Evolutionary conservation across 208 protist genomes (phyloP), one percentile per base, ranked within the genome.

Genomic region (Leishmania mexicana): DNA sequence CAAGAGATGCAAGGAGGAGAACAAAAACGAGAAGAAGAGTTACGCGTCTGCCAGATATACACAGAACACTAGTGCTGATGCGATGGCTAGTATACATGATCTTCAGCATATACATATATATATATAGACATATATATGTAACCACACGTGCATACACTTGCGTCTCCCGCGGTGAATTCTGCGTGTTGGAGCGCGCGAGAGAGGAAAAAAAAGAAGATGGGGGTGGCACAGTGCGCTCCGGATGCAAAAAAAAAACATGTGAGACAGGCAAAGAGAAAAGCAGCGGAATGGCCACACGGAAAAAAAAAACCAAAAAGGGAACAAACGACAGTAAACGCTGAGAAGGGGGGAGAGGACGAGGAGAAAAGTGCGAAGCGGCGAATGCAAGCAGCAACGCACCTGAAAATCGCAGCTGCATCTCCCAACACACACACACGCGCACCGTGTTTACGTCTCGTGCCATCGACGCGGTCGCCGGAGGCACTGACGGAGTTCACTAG

Each of bases 391-490:
- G 17, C 4, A 35, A 24, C 31, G 8, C 31, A 40, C 62, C 13
- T 21, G 13, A 24, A 64, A 31, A 35, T 31, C 8, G 8, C 19
- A 31, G 58, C 58, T 31, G 31, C 0, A 35, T 31, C 31, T 15
- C 31, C 42, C 10, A 1, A 31, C 53, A 75, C 40, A 67, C 68
- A 60, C 31, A 42, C 47, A 42, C 35, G 13, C 17, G 10, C 31
- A 49, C 17, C 5, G 0, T 62, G 31, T 28, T 53, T 31, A 81
- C 40, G 31, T 24, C 7, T 67, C 75, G 40, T 68, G 6, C 64
- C 42, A 81, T 13, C 10, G 58, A 5, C 76, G 82, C 31, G 62
- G 77, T 58, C 77, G 68, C 53, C 82, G 82, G 28, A 85, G 72
- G 45, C 77, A 53, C 51, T 79, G 47, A 24, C n/a, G 60, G 13